Percentiles rank a stretch among this genome's conserved stretches.
phyloP scores from a whole-genome alignment of 352 stramenopile genomes.

The Phytopythium chamaehyphon region DNA sequence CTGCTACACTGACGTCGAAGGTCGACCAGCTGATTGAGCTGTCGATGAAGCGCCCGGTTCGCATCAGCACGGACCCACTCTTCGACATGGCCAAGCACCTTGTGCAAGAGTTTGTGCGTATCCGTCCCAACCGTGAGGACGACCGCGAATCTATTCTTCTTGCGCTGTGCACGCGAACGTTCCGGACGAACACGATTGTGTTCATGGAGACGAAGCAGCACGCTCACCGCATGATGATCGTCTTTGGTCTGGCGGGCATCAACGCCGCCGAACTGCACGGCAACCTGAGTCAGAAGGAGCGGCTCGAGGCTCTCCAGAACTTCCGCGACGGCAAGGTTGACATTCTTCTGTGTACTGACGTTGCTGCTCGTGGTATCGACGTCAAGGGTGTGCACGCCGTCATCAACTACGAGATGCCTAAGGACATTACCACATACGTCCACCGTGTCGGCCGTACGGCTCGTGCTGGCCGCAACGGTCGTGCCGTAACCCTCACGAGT shows the following conservation, averaged over 20 bases:
- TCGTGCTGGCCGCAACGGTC: constrained; percentile 92
- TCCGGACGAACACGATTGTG: constrained; percentile 95
- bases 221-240: constrained; percentile 96
- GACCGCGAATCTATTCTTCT: constrained; percentile 95
- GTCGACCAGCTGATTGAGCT: constrained; percentile 96
- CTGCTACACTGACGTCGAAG: constrained; percentile 97
- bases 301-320: constrained; percentile 93
- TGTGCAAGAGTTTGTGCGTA: constrained; percentile 98
- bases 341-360: constrained; percentile 97
- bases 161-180: constrained; percentile 94
- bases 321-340: constrained; percentile 95
- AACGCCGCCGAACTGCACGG: constrained; percentile 98
- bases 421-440: constrained; percentile 97
- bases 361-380: constrained; percentile 98
- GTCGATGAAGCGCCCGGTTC: constrained; percentile 95
- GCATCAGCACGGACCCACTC: constrained; percentile 91
- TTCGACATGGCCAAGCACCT: constrained; percentile 95
- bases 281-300: constrained; percentile 96
- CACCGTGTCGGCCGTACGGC: constrained; percentile 98
- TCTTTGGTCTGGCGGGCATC: constrained; percentile 94
- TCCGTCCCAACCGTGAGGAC: constrained; percentile 87
- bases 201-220: constrained; percentile 99
- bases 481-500: constrained; percentile 87
- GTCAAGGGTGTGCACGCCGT: constrained; percentile 97
- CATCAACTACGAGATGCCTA: constrained; percentile 99